These are phyloP conservation scores for Heterobasidion annosum DNA, from an alignment of 1,284 basidiomycete species.

Conservation along the genomic window DNA sequence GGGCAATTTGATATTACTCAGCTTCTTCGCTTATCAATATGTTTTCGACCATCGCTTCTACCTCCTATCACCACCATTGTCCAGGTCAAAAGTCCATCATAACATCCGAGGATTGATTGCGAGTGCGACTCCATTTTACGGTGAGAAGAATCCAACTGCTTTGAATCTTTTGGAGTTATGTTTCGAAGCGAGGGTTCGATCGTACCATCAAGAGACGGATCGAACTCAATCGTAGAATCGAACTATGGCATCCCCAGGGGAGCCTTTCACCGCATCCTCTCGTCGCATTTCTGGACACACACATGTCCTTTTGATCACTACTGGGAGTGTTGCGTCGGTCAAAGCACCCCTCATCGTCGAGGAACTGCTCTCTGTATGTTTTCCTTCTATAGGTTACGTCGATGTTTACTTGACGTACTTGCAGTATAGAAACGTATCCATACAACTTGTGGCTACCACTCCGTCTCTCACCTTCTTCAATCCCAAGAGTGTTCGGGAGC, in stretches of 20 bases:
- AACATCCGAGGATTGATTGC: no score
- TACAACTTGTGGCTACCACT: slow-evolving; percentile 82
- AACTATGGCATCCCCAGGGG: background rate
- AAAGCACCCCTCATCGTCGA: slow-evolving; percentile 87
- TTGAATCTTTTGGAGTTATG: no score
- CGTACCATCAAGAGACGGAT: no score
- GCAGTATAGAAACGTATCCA: slow-evolving; percentile 65
- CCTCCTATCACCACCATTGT: no score
- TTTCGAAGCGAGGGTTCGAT: no score
- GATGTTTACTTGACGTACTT: background rate
- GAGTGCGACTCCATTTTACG: no score
- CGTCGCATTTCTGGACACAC: slow-evolving; percentile 24
- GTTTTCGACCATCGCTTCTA: no score
- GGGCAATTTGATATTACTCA: no score
- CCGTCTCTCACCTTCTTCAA: slow-evolving; percentile 76
- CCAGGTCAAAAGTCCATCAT: no score
- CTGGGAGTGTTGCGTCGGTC: slow-evolving; percentile 91
- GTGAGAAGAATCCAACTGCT: no score
- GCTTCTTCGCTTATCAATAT: no score
- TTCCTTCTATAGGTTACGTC: background rate
- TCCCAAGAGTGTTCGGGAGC: slow-evolving; percentile 37
- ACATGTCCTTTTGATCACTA: slow-evolving; percentile 80
- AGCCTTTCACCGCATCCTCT: background rate
- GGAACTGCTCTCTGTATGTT: slow-evolving; percentile 56
- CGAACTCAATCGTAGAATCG: background rate